Evolutionary conservation across 202 grass and related monocot species (phyloP).

Genomic region (Tripidium arundinaceum): DNA sequence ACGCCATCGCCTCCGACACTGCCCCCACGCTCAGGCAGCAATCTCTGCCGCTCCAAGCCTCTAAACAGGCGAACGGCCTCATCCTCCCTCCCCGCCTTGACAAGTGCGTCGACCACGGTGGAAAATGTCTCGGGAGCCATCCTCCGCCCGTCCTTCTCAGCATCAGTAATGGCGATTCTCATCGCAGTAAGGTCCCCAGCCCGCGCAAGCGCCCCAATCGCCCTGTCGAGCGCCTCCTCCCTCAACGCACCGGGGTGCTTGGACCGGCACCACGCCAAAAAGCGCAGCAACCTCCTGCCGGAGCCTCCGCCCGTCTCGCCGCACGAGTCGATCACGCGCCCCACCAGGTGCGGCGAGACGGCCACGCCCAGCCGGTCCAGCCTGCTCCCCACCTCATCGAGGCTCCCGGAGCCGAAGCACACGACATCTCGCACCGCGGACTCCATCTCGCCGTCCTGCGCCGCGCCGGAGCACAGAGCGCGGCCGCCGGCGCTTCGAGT

Average conservation of each 20-base stretch:
- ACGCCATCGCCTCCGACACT: constrained; percentile 13
- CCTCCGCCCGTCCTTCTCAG: no score
- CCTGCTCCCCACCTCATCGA: constrained; percentile 41
- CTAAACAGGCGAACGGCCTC: constrained; percentile 50
- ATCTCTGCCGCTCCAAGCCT: constrained; percentile 35
- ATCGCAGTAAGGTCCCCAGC: no score
- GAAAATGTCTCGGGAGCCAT: constrained; percentile 52
- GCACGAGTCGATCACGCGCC: no score
- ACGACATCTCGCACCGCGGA: constrained; percentile 23
- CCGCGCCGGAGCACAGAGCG: constrained; percentile 9
- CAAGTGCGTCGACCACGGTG: constrained; percentile 45
- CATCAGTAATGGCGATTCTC: no score
- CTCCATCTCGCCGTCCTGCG: background rate
- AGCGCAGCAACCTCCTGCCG: no score
- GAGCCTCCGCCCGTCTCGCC: no score
- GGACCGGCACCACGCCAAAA: no score
- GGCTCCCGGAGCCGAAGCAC: constrained; percentile 41
- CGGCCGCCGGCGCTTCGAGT: background rate
- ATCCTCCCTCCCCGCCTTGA: constrained; percentile 46
- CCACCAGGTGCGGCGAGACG: constrained; percentile 31
- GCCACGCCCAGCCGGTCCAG: constrained; percentile 38
- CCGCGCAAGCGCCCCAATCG: no score
- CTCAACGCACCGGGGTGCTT: no score
- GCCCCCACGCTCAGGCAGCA: constrained; percentile 16
- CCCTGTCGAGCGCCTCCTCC: no score